These are phyloP conservation scores for Carex parvula DNA, from an alignment of 176 grass and related monocot species.

Conservation along the genomic window DNA sequence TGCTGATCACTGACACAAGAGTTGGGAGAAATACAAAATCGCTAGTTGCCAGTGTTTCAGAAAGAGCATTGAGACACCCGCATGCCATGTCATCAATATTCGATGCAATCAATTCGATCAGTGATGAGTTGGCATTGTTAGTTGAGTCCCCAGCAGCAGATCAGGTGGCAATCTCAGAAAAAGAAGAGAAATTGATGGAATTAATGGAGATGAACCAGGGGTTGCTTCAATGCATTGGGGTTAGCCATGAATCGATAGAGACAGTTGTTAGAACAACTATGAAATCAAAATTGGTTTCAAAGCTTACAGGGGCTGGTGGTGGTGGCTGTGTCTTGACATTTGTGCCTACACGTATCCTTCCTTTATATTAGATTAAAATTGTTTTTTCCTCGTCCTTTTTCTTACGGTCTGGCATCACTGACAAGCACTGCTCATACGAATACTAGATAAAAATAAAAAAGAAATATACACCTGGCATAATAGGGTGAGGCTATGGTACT, in stretches of 20 bases:
- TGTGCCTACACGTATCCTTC: conserved; percentile 81
- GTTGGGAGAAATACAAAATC: conserved; percentile 91
- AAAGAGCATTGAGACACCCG: conserved; percentile 61
- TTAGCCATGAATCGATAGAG: conserved; percentile 75
- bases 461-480: background rate
- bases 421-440: background rate
- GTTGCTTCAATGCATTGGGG: conserved; percentile 90
- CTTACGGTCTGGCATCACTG: background rate
- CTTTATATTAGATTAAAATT: conserved; percentile 8
- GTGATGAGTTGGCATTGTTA: conserved; percentile 59
- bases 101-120: conserved; percentile 68
- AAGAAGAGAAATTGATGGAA: conserved; percentile 80
- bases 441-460: background rate
- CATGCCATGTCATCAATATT: conserved; percentile 67
- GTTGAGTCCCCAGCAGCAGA: conserved; percentile 51
- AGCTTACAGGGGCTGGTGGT: conserved; percentile 92
- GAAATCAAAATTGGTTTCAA: conserved; percentile 72
- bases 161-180: conserved; percentile 50
- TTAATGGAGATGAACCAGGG: conserved; percentile 98
- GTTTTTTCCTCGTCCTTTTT: background rate
- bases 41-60: conserved; percentile 66
- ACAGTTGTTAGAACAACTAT: conserved; percentile 54
- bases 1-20: conserved; percentile 87
- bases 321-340: conserved; percentile 93
- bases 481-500: too few species aligned